Evolutionary conservation across 148 eudicot genomes (phyloP).

Genomic region (Camellia granthamiana): DNA sequence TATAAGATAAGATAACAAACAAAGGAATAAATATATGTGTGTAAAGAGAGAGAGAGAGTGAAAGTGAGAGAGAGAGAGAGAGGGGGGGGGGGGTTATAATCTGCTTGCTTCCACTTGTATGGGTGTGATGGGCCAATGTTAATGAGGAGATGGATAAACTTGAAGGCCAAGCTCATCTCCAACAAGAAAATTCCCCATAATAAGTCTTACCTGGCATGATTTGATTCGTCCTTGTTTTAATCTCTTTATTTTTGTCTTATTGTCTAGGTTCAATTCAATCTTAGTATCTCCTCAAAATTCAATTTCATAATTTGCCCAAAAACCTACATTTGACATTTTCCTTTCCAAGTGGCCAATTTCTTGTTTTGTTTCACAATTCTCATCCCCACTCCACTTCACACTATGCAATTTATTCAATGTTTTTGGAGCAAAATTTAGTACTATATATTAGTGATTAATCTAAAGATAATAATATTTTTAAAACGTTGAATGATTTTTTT

Average conservation of each 20-base stretch:
- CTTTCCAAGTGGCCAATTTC: conserved; percentile 28
- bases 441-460: no score
- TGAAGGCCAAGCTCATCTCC: conserved; percentile 6
- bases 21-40: background rate
- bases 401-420: no score
- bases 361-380: background rate
- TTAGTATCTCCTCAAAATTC: background rate
- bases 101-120: conserved; percentile 20
- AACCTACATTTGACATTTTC: conserved; percentile 14
- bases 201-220: conserved; percentile 17
- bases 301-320: conserved; percentile 14
- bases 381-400: background rate
- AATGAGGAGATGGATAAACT: conserved; percentile 31
- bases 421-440: no score
- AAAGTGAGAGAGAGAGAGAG: background rate
- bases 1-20: conserved; percentile 9
- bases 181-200: conserved; percentile 2
- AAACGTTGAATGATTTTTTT: no score
- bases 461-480: no score
- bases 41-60: background rate
- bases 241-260: conserved; percentile 11
- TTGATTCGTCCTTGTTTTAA: conserved; percentile 18
- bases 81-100: background rate
- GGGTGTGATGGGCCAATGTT: conserved; percentile 20
- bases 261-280: conserved; percentile 14